phyloP scores from a whole-genome alignment of 2,329 filamentous ascomycete species.

The Paraphaeosphaeria minitans region DNA sequence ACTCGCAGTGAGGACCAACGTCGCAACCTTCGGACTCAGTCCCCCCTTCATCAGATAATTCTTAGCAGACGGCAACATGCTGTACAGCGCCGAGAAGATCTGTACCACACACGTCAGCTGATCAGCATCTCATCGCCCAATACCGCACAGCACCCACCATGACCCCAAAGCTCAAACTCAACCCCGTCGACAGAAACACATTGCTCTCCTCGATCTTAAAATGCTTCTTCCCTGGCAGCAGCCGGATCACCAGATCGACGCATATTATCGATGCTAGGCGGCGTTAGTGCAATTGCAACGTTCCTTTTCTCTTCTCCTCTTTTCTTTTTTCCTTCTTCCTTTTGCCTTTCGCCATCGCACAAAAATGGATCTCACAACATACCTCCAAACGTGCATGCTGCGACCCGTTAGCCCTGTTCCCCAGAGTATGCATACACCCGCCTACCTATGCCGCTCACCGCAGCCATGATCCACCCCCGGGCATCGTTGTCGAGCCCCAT shows the following conservation, averaged over 20 bases:
- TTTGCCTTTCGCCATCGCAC: too few species aligned
- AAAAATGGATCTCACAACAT: constrained; percentile 1
- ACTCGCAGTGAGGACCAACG: constrained; percentile 69
- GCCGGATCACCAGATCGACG: constrained; percentile 76
- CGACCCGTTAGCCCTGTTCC: constrained; percentile 20
- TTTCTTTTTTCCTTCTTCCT: too few species aligned
- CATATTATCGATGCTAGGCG: constrained; percentile 78
- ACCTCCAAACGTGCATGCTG: constrained; percentile 49
- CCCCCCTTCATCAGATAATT: constrained; percentile 74
- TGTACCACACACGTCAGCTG: constrained; percentile 48
- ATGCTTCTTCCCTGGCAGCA: constrained; percentile 72
- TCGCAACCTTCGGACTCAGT: constrained; percentile 69
- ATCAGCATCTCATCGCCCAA: background rate
- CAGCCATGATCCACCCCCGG: constrained; percentile 90
- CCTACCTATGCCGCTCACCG: constrained; percentile 76
- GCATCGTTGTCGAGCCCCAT: constrained; percentile 64
- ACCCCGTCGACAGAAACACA: constrained; percentile 81
- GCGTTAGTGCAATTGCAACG: constrained; percentile 24
- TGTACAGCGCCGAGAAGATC: constrained; percentile 91
- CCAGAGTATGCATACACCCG: constrained; percentile 11
- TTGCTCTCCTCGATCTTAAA: constrained; percentile 92
- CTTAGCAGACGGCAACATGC: constrained; percentile 88
- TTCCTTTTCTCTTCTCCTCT: background rate
- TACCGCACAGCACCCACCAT: constrained; percentile 68
- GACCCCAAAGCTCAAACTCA: constrained; percentile 93